Evolutionary conservation across 2,329 filamentous ascomycete species (phyloP), one percentile per base, ranked within the genome.

Genomic region (Aplosporella prunicola): DNA sequence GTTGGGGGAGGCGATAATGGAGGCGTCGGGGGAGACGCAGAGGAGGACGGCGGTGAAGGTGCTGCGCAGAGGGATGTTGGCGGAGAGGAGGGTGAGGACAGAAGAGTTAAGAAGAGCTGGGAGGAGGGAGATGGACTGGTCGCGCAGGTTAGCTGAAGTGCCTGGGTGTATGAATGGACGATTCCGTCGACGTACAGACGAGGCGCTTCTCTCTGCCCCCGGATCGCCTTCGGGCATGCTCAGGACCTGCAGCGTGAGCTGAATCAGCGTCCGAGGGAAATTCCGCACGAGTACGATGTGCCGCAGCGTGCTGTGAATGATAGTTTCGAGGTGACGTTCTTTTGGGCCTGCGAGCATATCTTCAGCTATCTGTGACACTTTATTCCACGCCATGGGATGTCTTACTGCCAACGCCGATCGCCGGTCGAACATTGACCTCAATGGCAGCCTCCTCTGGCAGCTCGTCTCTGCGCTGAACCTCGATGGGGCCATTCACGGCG

Each of bases 401-500:
- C 71, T 55, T 59, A 79, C 87, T 82, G 67, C 83, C 86, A 30
- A 91, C 79, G 11, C 88, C 88, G 45, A 81, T 78, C 23, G 82
- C 80, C 32, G 89, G 89, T 57, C 91, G 78, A 46, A 98, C 76
- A 56, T 89, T 78, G 41, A 98, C 84, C 61, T 96, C 91, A 47
- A 98, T 70, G 33, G 81, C 76, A 18, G 89, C 86, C 65, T 95
- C 87, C 60, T 93, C 88, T 6, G 91, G 82, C 47, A 91, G 76
- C 59, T 96, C 86, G 56, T 98, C 89, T 51, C 85, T 78, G 51
- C 88, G 76, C 49, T 79, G 78, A 11, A 89, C 85, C 65, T 98
- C 91, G 48, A 96, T 76, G 11, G 91, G 91, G 0, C 89, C 91
- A 61, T 94, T 96, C 47, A 93, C 86, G 10, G 85, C 80, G 39